phyloP scores from a whole-genome alignment of 2,329 filamentous ascomycete species.

The Trichoderma arundinaceum region DNA sequence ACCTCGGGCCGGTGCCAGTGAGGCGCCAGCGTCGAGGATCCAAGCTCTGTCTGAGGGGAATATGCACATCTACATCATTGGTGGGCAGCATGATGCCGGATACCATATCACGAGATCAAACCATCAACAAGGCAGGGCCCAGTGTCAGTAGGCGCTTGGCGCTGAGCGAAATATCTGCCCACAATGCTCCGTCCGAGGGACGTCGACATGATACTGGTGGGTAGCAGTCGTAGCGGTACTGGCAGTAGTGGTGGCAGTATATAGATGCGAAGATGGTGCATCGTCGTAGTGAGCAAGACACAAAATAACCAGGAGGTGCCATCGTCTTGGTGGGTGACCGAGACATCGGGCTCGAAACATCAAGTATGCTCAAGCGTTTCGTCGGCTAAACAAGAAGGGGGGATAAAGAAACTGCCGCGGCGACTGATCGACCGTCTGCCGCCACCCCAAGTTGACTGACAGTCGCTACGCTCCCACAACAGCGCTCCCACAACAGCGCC shows the following conservation, averaged over 20 bases:
- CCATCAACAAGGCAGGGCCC: constrained; percentile 24
- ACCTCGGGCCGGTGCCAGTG: not conserved
- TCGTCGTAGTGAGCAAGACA: not conserved
- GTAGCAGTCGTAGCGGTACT: constrained; percentile 17
- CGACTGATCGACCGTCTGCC: constrained; percentile 19
- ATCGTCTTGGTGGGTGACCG: constrained; percentile 15
- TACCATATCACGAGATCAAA: constrained; percentile 28
- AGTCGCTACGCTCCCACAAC: not conserved
- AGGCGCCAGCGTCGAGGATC: not conserved
- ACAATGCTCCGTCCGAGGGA: constrained; percentile 13
- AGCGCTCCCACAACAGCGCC: not conserved
- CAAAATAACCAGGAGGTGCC: not conserved
- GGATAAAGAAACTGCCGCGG: not conserved
- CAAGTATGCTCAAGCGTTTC: not conserved
- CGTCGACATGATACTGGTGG: constrained; percentile 2
- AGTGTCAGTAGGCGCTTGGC: constrained; percentile 31
- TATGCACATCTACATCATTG: not conserved
- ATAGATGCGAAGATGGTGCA: not conserved
- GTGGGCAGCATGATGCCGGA: not conserved
- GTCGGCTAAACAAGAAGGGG: not conserved
- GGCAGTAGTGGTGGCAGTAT: not conserved
- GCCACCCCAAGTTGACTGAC: not conserved
- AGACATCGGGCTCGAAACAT: constrained; percentile 6
- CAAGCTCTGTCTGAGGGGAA: constrained; percentile 6
- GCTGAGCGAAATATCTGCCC: constrained; percentile 28